Base-by-base conservation (phyloP, 129 eudicot genomes). In the Helichrysum umbraculigerum region DNA sequence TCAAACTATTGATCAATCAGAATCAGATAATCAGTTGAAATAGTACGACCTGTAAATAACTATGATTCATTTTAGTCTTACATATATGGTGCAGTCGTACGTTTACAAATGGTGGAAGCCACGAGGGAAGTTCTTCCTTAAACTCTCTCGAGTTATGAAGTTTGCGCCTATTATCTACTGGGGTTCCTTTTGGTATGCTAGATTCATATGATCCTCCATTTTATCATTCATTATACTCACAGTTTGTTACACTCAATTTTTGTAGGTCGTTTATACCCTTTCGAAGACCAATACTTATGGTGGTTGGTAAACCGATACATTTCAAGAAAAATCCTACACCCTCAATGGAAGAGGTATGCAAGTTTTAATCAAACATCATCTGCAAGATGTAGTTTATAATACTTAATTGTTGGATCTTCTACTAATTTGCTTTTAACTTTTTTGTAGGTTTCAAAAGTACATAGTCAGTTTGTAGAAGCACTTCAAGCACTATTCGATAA, bases 71-170 rank as follows among this genome's bases (percentile, higher is more conserved):
- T 15, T 9, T 8, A 25, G 28, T 62, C 60, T 39, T 59, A 75
- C 61, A 59, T 16, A 65, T 32, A 42, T 52, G 42, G 19, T 81
- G 83, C 87, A 94, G 97, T 62, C 93, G 0, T 66, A 81, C 12
- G 89, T 79, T 50, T 94, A 85, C 83, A 89, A 89, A 65, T 94
- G 97, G 97, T 91, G 96, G 93, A 91, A 86, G 82, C 98, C 97
- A 16, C 47, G 81, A 52, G 91, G 90, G 72, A 88, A 85, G 65
- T 73, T 87, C 76, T 86, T 67, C 83, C 62, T 78, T 66, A 85
- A 85, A 68, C 79, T 91, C 57, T 79, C 90, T n/a, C 85, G 93
- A 82, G 86, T 84, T 57, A 79, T 94, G 50, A 94, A 83, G 86
- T 89, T 86, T 74, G 63, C 92, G 8, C 98, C 97, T 17, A 74